Percentiles rank a stretch among this genome's conserved stretches.
Evolutionary conservation across 495 filamentous ascomycete species (phyloP).

Genomic region (Penicillium parvum): DNA sequence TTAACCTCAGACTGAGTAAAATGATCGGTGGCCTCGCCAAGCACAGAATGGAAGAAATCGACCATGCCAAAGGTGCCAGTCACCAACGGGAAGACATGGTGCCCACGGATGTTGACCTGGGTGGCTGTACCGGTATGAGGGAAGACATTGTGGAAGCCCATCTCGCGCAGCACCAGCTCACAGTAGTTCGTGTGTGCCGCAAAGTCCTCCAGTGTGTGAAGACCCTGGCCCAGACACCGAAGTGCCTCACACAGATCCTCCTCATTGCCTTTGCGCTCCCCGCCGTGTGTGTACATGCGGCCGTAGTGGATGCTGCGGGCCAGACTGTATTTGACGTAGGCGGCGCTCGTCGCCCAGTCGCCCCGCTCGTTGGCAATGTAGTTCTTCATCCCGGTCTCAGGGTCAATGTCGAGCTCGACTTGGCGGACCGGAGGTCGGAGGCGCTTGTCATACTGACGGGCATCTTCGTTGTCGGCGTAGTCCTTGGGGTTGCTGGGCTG

Average conservation of each 20-base stretch:
- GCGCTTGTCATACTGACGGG: conserved; percentile 76
- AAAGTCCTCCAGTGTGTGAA: conserved; percentile 95
- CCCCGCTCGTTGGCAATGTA: conserved; percentile 93
- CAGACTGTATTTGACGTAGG: conserved; percentile 84
- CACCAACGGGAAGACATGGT: conserved; percentile 77
- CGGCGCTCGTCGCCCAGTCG: conserved; percentile 81
- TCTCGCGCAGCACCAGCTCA: conserved; percentile 80
- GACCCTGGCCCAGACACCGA: conserved; percentile 79
- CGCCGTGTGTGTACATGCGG: conserved; percentile 74
- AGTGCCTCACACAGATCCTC: conserved; percentile 87
- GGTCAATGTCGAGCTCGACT: conserved; percentile 77
- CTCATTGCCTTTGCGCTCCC: conserved; percentile 62
- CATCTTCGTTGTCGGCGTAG: conserved; percentile 86
- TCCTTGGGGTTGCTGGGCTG: conserved; percentile 67
- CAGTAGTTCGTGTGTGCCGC: conserved; percentile 93
- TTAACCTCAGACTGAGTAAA: conserved; percentile 95
- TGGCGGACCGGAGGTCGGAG: conserved; percentile 71
- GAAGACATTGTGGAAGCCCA: conserved; percentile 79
- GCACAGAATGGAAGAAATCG: conserved; percentile 94
- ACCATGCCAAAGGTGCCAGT: conserved; percentile 91
- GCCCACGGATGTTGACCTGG: conserved; percentile 67
- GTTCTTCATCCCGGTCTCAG: conserved; percentile 92
- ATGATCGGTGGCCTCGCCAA: conserved; percentile 92
- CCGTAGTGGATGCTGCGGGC: conserved; percentile 84
- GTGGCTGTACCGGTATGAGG: conserved; percentile 75